Base-by-base conservation (phyloP, 169 alveolate genomes). In the Cryptosporidium baileyi region DNA sequence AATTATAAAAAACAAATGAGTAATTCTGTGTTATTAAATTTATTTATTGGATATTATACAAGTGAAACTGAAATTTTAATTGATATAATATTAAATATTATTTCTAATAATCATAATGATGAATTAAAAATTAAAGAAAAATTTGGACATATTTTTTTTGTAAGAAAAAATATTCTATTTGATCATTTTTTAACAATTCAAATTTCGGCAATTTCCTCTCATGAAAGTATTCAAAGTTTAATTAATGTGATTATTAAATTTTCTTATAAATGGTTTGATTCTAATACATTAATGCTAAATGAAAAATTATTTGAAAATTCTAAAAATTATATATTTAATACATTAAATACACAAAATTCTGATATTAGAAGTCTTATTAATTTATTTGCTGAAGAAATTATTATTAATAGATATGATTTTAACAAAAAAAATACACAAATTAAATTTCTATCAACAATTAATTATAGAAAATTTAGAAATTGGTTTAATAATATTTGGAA, bases 361-460 rank as follows among this genome's bases (percentile, higher is more conserved):
- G 43, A 47, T 19, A n/a, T 26, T 0, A 1, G 38, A 22, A 24
- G 19, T 15, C 24, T 65, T 11, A 26, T 47, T 5, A 47, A 51
- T 3, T 19, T 17, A 15, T 62, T 62, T 19, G 47, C 43, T 19
- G 32, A 28, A 4, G 81, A 65, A 49, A 65, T 65, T 2, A 26
- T 24, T 32, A 38, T 45, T n/a, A 65, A 65, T 45, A 65, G 81
- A n/a, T 65, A 47, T 9, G 45, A 65, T 6, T 65, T 65, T n/a
- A 36, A 65, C 24, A 26, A 38, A 11, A 65, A 32, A 15, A 40
- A 22, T 5, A 32, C 49, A 19, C 32, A 47, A 15, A 30, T 49
- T 15, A 62, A 65, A 17, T 65, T 65, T 17, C 13, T 65, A 4
- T 65, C 81, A 9, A 30, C 28, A 22, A n/a, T 65, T 4, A 47